These are phyloP conservation scores for Hevea brasiliensis DNA, from an alignment of 345 rosid species.

Conservation along the genomic window DNA sequence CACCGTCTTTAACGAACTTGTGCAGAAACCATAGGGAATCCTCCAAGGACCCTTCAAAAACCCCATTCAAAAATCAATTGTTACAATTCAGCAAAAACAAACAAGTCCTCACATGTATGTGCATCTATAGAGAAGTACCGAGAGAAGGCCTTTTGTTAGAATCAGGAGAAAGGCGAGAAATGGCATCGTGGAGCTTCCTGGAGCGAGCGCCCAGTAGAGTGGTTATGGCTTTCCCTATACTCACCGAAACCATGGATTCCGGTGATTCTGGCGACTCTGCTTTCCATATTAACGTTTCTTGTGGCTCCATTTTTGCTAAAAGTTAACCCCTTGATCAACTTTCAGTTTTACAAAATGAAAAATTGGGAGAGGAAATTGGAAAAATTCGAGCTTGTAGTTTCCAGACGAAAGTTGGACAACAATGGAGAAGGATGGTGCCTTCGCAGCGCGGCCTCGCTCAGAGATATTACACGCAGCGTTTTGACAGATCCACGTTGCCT, in stretches of 20 bases:
- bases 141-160: conserved; percentile 37
- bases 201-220: conserved; percentile 65
- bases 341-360: not conserved
- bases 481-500: too few relatives aligned
- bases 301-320: conserved; percentile 29
- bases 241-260: conserved; percentile 57
- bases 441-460: too few relatives aligned
- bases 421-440: not conserved
- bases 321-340: not conserved
- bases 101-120: not conserved
- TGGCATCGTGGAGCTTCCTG: conserved; percentile 59
- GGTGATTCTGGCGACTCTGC: conserved; percentile 36
- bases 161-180: conserved; percentile 47
- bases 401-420: not conserved
- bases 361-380: not conserved
- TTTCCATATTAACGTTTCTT: conserved; percentile 40
- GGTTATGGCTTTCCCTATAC: conserved; percentile 59
- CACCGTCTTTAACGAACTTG: conserved; percentile 55
- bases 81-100: not conserved
- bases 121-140: conserved; percentile 32
- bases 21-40: conserved; percentile 66
- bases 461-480: too few relatives aligned
- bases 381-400: not conserved
- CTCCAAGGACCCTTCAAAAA: conserved; percentile 55
- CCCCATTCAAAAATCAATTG: not conserved